Evolutionary conservation across 768 basidiomycete genomes (phyloP), one percentile per base, ranked within the genome.

Genomic region (Kwoniella pini): DNA sequence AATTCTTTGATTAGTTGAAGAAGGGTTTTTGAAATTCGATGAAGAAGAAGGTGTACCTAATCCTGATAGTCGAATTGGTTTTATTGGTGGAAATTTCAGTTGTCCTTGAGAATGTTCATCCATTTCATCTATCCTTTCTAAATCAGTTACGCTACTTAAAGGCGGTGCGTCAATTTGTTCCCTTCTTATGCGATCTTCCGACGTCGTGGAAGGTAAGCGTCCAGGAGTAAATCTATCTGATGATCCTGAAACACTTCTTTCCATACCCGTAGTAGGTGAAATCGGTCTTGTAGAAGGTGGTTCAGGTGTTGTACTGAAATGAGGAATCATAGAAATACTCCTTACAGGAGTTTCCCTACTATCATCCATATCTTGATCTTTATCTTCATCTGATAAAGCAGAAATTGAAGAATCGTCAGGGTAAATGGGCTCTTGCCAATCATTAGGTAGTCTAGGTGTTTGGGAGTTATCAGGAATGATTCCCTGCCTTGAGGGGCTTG

Each of bases 261-360:
- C 72, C 33, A 36, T 36, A 36, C 33, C 33, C 28, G 64, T 44
- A 0, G 69, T 69, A 0, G 72, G 72, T 27, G 48, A 54, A 11
- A 49, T 54, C 3, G 72, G 72, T 42, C 59, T 28, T 30, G 36
- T 36, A 4, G n/a, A 3, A 4, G 55, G 33, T 7, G 69, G 72
- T 51, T 60, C 46, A 17, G 72, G 72, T 5, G 72, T 74, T 17
- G 69, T 74, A 7, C 67, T 54, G 44, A 74, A 74, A 9, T 65
- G 26, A 15, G 70, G 70, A n/a, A 53, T 45, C 52, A 54, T 54
- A n/a, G 31, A n/a, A n/a, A 15, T 44, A 21, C 26, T 54, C 24
- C 56, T 31, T 17, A 38, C 28, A 12, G 56, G 46, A 12, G 45
- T 46, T 22, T 12, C 38, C 38, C 30, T 44, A 5, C n/a, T 36